Evolutionary conservation across 2,329 filamentous ascomycete species (phyloP), one percentile per base, ranked within the genome.

Genomic region (Leptoxyphium fumago): DNA sequence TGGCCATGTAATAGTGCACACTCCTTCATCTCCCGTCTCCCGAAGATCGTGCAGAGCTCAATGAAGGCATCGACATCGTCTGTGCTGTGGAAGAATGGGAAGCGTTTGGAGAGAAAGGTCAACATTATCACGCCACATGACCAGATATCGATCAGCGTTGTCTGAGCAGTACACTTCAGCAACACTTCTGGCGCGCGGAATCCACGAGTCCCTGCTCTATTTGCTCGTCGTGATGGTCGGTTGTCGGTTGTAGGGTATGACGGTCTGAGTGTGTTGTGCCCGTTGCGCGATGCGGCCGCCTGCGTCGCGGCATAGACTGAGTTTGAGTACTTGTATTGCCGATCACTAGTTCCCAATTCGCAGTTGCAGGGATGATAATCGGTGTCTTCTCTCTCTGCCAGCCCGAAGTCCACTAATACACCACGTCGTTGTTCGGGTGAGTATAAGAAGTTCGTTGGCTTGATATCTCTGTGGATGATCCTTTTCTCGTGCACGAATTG

Each of bases 1-100:
- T 88, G 84, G 1, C 91, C 91, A 58, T 98, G 91, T 42, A 94
- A 70, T 14, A 86, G 69, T 0, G 85, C 86, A 2, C 82, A 84
- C 29, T 76, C 70, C 58, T 82, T 84, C 89, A 98, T 96, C 46
- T 80, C 78, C 58, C 76, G 80, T 38, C 74, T 73, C 41, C 91
- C 91, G 61, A 96, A 95, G 48, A 98, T 94, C 46, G 86, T 94
- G 30, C 88, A 84, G 52, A 98, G 93, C 64, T 98, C 91, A 52
- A 98, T 89, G 74, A 95, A 82, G 42, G 91, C 91, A 59, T 98
- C 91, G 40, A 98, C 83, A 56, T 98, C 91, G 61, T 98, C 91
- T n/a, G 87, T 82, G 39, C 85, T 94, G 65, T 98, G 95, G 72
- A 98, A 98, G 65, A 98, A 98, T 1, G 91, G 91, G 56, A 98